Base-by-base conservation (phyloP, 208 protist genomes). In the Porcisia hertigi region DNA sequence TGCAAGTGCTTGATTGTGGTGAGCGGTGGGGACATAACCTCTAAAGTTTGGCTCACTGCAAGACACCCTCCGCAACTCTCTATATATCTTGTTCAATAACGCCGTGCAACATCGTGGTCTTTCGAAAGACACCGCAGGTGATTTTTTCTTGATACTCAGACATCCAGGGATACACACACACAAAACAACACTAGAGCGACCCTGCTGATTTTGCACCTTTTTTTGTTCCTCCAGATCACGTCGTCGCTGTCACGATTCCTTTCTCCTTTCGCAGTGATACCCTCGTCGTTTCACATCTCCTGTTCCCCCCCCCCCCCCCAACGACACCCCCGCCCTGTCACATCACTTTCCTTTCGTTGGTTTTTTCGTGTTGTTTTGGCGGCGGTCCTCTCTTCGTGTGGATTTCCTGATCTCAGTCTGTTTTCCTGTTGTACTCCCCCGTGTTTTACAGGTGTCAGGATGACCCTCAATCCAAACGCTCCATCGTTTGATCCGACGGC, bases 381-480 rank as follows among this genome's bases (percentile, higher is more conserved):
- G 16, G 23, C 20, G 23, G 57, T 60, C 16, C 4, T 12, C 7
- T 60, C 57, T 60, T 12, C 14, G 23, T 60, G 57, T 60, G 57
- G 7, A 30, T 60, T 23, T 60, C 7, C 30, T 30, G 30, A 30
- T 30, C 30, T 30, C 30, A 0, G 30, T 30, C 30, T 64, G 30
- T 36, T 66, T 41, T 30, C 8, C 36, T 20, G 6, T 53, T 52
- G 20, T 18, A 30, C 30, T 69, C 23, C 8, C 43, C 11, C 5
- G 47, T 34, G 18, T 1, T 39, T 14, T 45, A 7, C 16, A 36
- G 34, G 18, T 43, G 20, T 14, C 39, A 55, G 25, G 79, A 79
- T 80, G 52, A 87, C 76, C 25, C 77, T 92, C 43, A 92, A 95
- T 53, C 84, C 84, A n/a, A 85, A 90, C 79, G 86, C 88, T 1